Percentiles rank a stretch among this genome's conserved stretches.
Evolutionary conservation across 352 stramenopile genomes (phyloP).

Genomic region (Phytophthora palmivora): DNA sequence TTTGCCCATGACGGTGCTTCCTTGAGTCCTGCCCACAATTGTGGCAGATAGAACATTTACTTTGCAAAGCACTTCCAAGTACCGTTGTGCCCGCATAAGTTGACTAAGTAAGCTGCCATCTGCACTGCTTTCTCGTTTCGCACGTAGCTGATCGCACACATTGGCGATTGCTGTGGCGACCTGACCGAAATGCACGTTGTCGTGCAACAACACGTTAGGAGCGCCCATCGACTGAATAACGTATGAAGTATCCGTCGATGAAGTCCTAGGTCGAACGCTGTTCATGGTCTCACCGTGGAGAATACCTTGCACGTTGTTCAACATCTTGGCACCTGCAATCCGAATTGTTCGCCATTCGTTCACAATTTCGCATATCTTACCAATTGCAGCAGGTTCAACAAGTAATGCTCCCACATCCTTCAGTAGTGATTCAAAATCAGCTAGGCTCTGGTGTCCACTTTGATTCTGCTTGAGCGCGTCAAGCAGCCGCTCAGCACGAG

Average conservation of each 20-base stretch:
- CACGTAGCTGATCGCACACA: conserved; percentile 19
- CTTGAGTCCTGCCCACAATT: conserved; percentile 22
- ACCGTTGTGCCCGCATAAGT: conserved; percentile 27
- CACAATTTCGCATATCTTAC: conserved; percentile 33
- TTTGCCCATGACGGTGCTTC: conserved; percentile 15
- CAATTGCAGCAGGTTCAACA: conserved; percentile 30
- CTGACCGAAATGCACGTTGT: conserved; percentile 32
- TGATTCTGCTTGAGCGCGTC: conserved; percentile 7
- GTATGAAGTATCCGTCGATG: conserved; percentile 9
- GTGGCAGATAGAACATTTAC: conserved; percentile 37
- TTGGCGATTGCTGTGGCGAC: conserved; percentile 16
- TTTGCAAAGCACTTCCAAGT: conserved; percentile 38
- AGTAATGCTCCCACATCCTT: conserved; percentile 32
- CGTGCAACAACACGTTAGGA: conserved; percentile 27
- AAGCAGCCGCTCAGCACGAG: conserved; percentile 34
- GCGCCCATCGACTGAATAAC: conserved; percentile 26
- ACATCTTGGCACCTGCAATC: conserved; percentile 17
- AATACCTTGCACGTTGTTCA: conserved; percentile 33
- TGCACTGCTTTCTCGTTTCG: conserved; percentile 21
- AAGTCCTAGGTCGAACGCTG: conserved; percentile 2
- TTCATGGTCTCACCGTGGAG: conserved; percentile 28
- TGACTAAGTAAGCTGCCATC: conserved; percentile 23
- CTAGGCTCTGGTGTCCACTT: background rate
- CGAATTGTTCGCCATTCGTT: conserved; percentile 39
- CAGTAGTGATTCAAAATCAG: conserved; percentile 35